Evolutionary conservation across 2,329 filamentous ascomycete genomes (phyloP).

Genomic region (Venturia effusa): DNA sequence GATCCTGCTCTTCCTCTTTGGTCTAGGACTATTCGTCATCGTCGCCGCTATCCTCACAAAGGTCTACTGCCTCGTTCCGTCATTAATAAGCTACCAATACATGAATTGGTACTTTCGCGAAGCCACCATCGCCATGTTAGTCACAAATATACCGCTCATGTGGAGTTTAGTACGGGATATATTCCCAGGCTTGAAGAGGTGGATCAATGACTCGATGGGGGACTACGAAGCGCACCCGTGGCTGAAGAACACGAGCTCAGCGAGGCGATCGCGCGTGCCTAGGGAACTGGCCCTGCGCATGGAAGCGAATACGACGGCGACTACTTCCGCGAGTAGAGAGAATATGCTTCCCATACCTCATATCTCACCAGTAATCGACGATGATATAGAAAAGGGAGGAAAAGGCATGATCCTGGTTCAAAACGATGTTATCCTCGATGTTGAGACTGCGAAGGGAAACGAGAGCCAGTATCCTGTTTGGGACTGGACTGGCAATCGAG

Average conservation of each 20-base stretch:
- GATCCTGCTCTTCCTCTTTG: background rate
- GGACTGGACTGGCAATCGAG: background rate
- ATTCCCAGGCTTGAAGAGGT: background rate
- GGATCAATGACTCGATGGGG: background rate
- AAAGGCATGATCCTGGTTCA: background rate
- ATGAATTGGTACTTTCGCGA: slow-evolving; percentile 4
- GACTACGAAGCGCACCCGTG: background rate
- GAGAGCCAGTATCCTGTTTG: background rate
- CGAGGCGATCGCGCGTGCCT: background rate
- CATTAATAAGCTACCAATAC: background rate
- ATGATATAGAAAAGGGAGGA: background rate
- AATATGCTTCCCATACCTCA: background rate
- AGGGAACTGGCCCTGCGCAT: background rate
- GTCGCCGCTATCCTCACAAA: background rate
- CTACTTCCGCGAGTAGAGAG: background rate
- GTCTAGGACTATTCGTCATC: background rate
- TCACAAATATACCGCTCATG: background rate
- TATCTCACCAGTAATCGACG: background rate
- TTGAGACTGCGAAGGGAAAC: background rate
- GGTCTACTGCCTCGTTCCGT: background rate
- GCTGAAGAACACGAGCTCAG: background rate
- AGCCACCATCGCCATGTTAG: background rate
- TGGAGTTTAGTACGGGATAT: background rate
- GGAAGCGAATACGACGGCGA: background rate
- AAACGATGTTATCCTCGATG: background rate